Base-by-base conservation (phyloP, 2,329 filamentous ascomycete species). In the Colletotrichum sidae region DNA sequence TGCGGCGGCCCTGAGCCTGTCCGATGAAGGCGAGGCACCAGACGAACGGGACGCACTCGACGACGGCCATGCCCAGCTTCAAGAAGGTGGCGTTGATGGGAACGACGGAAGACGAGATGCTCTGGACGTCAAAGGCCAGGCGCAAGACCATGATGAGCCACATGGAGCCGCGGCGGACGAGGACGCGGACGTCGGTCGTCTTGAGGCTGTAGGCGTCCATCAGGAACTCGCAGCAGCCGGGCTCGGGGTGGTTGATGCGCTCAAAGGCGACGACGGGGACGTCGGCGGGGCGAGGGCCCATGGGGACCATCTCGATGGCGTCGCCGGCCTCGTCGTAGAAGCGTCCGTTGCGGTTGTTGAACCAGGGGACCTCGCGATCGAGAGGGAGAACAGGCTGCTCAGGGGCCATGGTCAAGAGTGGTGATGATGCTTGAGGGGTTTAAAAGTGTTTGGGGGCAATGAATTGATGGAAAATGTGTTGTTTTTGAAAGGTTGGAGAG, bases 111-210 rank as follows among this genome's bases (percentile, higher is more conserved):
- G 44, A 12, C 33, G 51, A 17, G 51, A 67, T 33, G 60, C 44
- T 52, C 7, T 65, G 10, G 34, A 65, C 35, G 47, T 53, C 59
- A 8, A 65, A 34, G 25, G 54, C 64, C 12, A 60, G 64, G 38
- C 64, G 53, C 13, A 46, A 46, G 38, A 41, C 60, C 38, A 67
- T 60, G 44, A 55, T 46, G 44, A 60, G n/a, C 35, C 50, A 50
- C 64, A 67, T 67, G 60, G 60, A 67, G 17, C 64, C 37, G n/a
- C 60, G 60, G 3, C 64, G 64, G 33, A 54, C 17, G 39, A 65
- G 49, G 17, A 45, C 60, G 37, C 49, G 33, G 42, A 33, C 60
- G 54, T 65, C 64, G 15, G 64, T 33, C 9, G 60, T 51, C 34
- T 60, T 58, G 42, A 67, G 54, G 13, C 45, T 59, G 38, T 59